Base-by-base conservation (phyloP, 2,329 filamentous ascomycete genomes). In the Colletotrichum godetiae region DNA sequence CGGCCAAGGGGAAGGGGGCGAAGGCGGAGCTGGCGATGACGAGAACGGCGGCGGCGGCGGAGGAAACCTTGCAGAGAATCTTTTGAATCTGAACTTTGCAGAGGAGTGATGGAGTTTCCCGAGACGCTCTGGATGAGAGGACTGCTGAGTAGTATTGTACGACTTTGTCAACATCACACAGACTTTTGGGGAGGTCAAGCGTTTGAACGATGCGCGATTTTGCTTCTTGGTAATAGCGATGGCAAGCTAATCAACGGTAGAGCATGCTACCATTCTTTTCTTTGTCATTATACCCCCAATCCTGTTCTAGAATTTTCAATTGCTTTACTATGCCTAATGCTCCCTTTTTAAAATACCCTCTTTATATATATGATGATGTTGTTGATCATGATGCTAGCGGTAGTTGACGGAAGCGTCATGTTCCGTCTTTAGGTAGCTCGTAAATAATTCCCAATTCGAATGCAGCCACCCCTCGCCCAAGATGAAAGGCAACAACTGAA, bases 271-370 rank as follows among this genome's bases (percentile, higher is more conserved):
- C 35, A 61, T 37, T 19, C 5, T 67, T 57, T 58, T 31, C 61
- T 57, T 58, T 31, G 61, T 27, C 22, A 37, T 31, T 66, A 73
- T 73, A 73, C 71, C 70, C 71, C 42, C 13, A 15, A 42, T 57
- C 35, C 56, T 58, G 56, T 70, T 73, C 71, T 73, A 73, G 46
- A 66, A 66, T 52, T 42, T 70, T 60, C 67, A 61, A 65, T 71
- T 71, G 71, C 67, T 73, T 73, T 62, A 49, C 35, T 61, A 71
- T 71, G 35, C 53, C 15, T 33, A 67, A 67, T 49, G 35, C 46
- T 46, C n/a, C 56, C 31, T 52, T 46, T 58, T 63, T 42, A 15
- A 5, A 15, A 42, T 3, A 15, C 37, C 55, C 19, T 33, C 42
- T 55, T 70, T 33, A 55, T 33, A 49, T 33, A 49, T 33, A 46